Conservation (phyloP, 306 rosid genomes). For the Boehmeria nivea region DNA sequence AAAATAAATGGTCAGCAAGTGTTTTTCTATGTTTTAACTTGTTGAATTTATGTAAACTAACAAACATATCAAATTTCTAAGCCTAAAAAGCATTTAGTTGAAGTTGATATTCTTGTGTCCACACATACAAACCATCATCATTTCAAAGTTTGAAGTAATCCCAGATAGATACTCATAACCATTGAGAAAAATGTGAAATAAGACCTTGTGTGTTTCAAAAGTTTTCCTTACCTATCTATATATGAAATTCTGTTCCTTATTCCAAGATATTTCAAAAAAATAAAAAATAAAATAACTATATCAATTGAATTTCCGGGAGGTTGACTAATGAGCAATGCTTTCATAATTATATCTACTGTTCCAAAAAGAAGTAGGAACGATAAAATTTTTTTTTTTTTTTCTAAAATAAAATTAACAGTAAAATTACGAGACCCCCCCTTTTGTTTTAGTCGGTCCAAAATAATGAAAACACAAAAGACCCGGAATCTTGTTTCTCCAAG, state of each 20-base stretch:
- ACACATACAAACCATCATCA: background rate
- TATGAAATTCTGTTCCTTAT: background rate
- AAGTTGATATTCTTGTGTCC: background rate
- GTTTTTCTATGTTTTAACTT: no score
- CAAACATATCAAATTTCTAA: background rate
- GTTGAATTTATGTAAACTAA: no score
- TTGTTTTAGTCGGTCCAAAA: constrained; percentile 5
- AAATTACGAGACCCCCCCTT: background rate
- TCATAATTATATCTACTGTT: background rate
- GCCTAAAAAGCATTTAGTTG: constrained; percentile 1
- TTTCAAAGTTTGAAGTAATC: background rate
- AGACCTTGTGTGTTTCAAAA: background rate
- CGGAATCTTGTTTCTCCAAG: constrained; percentile 36
- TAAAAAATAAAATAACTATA: no score
- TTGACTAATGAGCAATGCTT: constrained; percentile 13
- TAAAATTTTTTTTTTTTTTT: no score
- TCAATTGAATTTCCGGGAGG: background rate
- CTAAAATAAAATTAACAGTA: background rate
- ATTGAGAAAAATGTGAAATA: background rate
- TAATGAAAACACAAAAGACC: constrained; percentile 20
- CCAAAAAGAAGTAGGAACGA: background rate
- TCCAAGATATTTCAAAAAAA: background rate
- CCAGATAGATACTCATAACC: background rate
- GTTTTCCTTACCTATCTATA: background rate
- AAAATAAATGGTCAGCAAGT: no score